Conservation (phyloP, 2,329 filamentous ascomycete genomes). For the Gyromitra esculenta region DNA sequence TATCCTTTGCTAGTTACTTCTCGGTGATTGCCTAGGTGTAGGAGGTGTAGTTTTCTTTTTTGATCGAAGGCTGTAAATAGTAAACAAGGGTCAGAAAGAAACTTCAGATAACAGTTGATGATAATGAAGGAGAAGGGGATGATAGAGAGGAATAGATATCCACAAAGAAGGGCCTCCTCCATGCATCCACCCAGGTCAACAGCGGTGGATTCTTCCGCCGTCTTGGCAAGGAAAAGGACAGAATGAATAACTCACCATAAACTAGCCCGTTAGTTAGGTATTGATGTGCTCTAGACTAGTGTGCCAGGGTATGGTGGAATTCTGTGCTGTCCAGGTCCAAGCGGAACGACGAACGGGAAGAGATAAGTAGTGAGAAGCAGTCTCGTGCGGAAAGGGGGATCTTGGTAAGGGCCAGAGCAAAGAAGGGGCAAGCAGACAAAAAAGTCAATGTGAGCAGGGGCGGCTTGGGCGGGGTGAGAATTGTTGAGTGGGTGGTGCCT, state of each 20-base stretch:
- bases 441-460: slow-evolving; percentile 16
- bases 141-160: slow-evolving; percentile 39
- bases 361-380: slow-evolving; percentile 3
- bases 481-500: slow-evolving; percentile 48
- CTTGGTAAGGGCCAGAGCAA: slow-evolving; percentile 35
- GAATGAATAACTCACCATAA: slow-evolving; percentile 43
- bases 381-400: slow-evolving; percentile 29
- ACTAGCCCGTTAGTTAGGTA: slow-evolving; percentile 42
- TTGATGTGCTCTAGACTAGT: slow-evolving; percentile 26
- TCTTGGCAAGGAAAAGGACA: slow-evolving; percentile 42
- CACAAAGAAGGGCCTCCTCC: slow-evolving; percentile 21
- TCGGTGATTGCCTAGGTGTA: slow-evolving; percentile 27
- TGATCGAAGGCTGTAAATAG: slow-evolving; percentile 7
- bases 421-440: slow-evolving; percentile 25
- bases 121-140: slow-evolving; percentile 21
- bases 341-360: slow-evolving; percentile 21
- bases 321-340: slow-evolving; percentile 39
- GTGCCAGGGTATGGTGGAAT: slow-evolving; percentile 34
- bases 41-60: slow-evolving; percentile 10
- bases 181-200: not conserved
- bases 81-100: slow-evolving; percentile 10
- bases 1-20: slow-evolving; percentile 24
- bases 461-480: slow-evolving; percentile 40
- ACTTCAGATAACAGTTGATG: slow-evolving; percentile 28
- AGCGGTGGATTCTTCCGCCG: slow-evolving; percentile 33